These are phyloP conservation scores for Byssochlamys sp. DNA, from an alignment of 2,329 filamentous ascomycete genomes.

Conservation along the genomic window DNA sequence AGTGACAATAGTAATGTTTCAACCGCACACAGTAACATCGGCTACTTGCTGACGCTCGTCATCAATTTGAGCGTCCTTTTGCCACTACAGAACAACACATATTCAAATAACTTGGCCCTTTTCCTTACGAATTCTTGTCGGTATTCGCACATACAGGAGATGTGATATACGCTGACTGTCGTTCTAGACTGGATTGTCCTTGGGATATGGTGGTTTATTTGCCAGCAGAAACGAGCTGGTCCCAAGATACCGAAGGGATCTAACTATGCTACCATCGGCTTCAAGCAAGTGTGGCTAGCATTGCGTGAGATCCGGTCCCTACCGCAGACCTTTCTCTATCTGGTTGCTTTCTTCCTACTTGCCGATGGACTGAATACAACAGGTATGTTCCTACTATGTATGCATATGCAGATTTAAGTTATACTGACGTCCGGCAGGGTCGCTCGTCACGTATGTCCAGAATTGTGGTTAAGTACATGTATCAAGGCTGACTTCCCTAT, in stretches of 20 bases:
- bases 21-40: conserved; percentile 36
- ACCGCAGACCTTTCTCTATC: conserved; percentile 34
- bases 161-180: conserved; percentile 1
- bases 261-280: conserved; percentile 31
- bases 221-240: conserved; percentile 32
- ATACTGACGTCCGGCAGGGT: background rate
- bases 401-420: background rate
- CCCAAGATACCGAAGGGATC: conserved; percentile 32
- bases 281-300: conserved; percentile 34
- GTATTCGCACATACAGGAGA: conserved; percentile 1
- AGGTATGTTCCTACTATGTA: conserved; percentile 10
- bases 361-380: conserved; percentile 36
- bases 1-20: conserved; percentile 25
- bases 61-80: conserved; percentile 33
- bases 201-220: conserved; percentile 36
- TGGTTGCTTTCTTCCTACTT: conserved; percentile 34
- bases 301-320: conserved; percentile 28
- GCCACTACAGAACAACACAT: conserved; percentile 27
- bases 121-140: conserved; percentile 35
- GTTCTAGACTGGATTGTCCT: conserved; percentile 32
- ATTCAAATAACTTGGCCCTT: conserved; percentile 31
- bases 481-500: background rate
- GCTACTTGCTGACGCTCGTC: conserved; percentile 31
- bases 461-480: background rate
- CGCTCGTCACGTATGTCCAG: background rate